Evolutionary conservation across 208 protist species (phyloP).

Genomic region (Crithidia sp.): DNA sequence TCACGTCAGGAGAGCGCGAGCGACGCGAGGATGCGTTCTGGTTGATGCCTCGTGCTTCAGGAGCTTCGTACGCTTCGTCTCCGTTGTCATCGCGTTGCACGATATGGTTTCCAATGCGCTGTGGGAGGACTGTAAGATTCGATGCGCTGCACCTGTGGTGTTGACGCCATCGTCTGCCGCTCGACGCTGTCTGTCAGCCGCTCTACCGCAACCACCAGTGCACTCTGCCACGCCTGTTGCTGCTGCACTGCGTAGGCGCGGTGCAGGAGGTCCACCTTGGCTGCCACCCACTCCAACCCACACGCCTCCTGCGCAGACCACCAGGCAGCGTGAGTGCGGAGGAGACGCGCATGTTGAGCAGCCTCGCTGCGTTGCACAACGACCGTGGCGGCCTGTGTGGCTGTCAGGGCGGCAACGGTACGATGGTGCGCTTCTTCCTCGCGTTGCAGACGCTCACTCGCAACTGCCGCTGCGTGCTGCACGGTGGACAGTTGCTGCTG

Average conservation of each 20-base stretch:
- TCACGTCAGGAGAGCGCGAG: conserved; percentile 13
- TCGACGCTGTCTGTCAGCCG: background rate
- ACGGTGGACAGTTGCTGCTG: background rate
- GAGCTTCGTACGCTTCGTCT: too few species aligned
- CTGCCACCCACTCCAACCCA: conserved; percentile 12
- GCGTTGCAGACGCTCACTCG: background rate
- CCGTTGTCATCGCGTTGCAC: too few species aligned
- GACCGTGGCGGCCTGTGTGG: conserved; percentile 6
- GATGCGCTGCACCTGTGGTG: background rate
- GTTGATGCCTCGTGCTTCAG: too few species aligned
- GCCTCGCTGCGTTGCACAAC: background rate
- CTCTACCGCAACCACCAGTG: background rate
- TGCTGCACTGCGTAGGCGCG: conserved; percentile 5
- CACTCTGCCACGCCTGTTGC: background rate
- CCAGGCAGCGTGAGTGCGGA: conserved; percentile 4
- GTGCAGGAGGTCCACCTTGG: conserved; percentile 1
- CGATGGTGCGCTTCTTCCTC: conserved; percentile 17
- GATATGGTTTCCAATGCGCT: too few species aligned
- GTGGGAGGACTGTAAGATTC: too few species aligned
- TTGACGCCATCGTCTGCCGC: background rate
- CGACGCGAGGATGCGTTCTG: background rate
- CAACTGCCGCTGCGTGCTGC: conserved; percentile 1
- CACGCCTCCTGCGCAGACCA: conserved; percentile 16
- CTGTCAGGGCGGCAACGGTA: conserved; percentile 8
- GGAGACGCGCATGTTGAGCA: background rate